Evolutionary conservation across 2,329 filamentous ascomycete genomes (phyloP), one percentile per base, ranked within the genome.

Genomic region (Exophiala phaeomuriformis): DNA sequence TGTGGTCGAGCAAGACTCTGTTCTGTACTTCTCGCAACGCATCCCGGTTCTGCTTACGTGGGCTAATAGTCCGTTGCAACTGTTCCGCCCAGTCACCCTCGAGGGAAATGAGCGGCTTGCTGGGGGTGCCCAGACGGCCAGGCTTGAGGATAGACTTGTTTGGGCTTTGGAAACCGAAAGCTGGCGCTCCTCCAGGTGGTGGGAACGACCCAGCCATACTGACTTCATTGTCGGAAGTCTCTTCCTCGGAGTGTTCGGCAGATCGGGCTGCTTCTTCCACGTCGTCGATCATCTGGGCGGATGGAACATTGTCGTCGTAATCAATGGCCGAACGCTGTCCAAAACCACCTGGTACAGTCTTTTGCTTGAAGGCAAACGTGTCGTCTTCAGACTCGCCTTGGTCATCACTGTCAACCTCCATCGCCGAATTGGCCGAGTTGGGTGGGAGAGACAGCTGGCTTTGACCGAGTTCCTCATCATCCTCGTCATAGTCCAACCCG

Each of bases 31-130:
- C 84, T 71, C 72, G 77, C 33, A 93, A 75, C 30, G 84, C 85
- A 55, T 80, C 77, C 58, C 91, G 87, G 72, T 96, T 87, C 65
- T 93, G 85, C 74, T 97, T 97, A 66, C 88, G 84, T 4, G 93
- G 91, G 65, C 89, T 95, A 63, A 97, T 89, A 4, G 93, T 97
- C 62, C 90, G 90, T 68, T 90, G 88, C 59, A 98, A 77, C 74
- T 96, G 90, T 63, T 93, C 86, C 62, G 90, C 86, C 93, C 93
- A 98, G 67, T 95, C 86, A 55, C 90, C 88, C 50, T 85, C 87
- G 59, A 80, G 75, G 63, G 75, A 70, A 48, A 76, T 73, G 57
- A 73, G 69, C 53, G 70, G 67, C 69, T 81, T 81, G 29, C 75
- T 68, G 46, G 79, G 80, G n/a, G 78, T 82, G 56, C 64, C 66